Percentiles rank a stretch among this genome's conserved stretches.
Evolutionary conservation across 2,329 filamentous ascomycete species (phyloP).

Genomic region (Harringtonia aguacate): DNA sequence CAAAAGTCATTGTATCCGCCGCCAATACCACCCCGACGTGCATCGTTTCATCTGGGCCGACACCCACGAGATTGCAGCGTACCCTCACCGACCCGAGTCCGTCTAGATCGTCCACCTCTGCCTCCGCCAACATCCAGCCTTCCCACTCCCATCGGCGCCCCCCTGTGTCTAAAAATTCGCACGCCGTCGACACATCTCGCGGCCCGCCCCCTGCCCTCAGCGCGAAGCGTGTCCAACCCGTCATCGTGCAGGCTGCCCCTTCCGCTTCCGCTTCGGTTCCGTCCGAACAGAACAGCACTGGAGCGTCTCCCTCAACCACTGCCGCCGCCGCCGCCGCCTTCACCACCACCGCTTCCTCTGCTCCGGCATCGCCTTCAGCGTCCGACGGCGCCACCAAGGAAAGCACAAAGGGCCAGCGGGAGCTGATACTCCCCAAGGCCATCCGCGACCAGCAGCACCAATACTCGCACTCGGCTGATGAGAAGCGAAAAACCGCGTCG

Average conservation of each 20-base stretch:
- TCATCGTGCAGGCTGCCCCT: slow-evolving; percentile 12
- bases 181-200: slow-evolving; percentile 19
- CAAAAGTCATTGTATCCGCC: slow-evolving; percentile 9
- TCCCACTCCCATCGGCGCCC: slow-evolving; percentile 26
- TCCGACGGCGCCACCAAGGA: slow-evolving; percentile 17
- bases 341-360: no score
- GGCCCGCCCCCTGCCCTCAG: slow-evolving; percentile 21
- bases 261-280: slow-evolving; percentile 10
- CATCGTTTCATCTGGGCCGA: slow-evolving; percentile 2
- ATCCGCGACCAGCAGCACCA: slow-evolving; percentile 15
- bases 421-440: slow-evolving; percentile 35
- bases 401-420: slow-evolving; percentile 31
- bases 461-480: slow-evolving; percentile 40
- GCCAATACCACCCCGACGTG: slow-evolving; percentile 11
- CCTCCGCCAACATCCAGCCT: slow-evolving; percentile 16
- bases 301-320: no score
- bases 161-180: slow-evolving; percentile 25
- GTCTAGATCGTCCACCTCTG: slow-evolving; percentile 7
- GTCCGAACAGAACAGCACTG: no score
- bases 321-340: background rate
- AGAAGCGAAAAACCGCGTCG: slow-evolving; percentile 31
- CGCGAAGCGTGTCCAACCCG: slow-evolving; percentile 21
- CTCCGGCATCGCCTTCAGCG: no score
- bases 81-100: slow-evolving; percentile 18
- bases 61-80: slow-evolving; percentile 13